Evolutionary conservation across 1,139 yeast genomes (phyloP).

Genomic region (Yamadazyma diddensiae): DNA sequence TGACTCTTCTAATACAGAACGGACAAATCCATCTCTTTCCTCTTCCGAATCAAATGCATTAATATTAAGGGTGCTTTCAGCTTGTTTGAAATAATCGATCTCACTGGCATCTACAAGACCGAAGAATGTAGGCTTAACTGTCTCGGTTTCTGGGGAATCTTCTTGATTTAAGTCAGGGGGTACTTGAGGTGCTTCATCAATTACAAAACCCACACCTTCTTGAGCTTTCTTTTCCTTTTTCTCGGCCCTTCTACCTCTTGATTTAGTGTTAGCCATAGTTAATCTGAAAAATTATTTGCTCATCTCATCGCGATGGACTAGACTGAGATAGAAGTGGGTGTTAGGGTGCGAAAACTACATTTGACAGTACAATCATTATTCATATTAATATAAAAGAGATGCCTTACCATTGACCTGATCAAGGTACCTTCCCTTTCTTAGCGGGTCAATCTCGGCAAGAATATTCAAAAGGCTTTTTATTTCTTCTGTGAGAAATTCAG

Average conservation of each 20-base stretch:
- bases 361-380: background rate
- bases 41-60: conserved; percentile 75
- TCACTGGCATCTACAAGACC: conserved; percentile 85
- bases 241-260: conserved; percentile 69
- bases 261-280: conserved; percentile 27
- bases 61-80: conserved; percentile 80
- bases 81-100: conserved; percentile 86
- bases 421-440: conserved; percentile 60
- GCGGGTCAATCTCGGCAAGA: conserved; percentile 63
- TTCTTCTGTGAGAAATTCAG: conserved; percentile 19
- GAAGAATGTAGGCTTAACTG: conserved; percentile 48
- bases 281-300: conserved; percentile 8
- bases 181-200: conserved; percentile 16
- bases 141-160: conserved; percentile 4
- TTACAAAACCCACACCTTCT: conserved; percentile 14
- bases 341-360: background rate
- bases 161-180: conserved; percentile 4
- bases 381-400: conserved; percentile 6
- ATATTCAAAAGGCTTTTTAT: conserved; percentile 31
- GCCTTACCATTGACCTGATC: conserved; percentile 30
- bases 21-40: conserved; percentile 69
- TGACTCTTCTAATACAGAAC: conserved; percentile 80
- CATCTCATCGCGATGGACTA: conserved; percentile 9
- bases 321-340: background rate
- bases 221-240: conserved; percentile 23